phyloP scores from a whole-genome alignment of 2,329 filamentous ascomycete genomes.

The Corniculantispora saksenae region DNA sequence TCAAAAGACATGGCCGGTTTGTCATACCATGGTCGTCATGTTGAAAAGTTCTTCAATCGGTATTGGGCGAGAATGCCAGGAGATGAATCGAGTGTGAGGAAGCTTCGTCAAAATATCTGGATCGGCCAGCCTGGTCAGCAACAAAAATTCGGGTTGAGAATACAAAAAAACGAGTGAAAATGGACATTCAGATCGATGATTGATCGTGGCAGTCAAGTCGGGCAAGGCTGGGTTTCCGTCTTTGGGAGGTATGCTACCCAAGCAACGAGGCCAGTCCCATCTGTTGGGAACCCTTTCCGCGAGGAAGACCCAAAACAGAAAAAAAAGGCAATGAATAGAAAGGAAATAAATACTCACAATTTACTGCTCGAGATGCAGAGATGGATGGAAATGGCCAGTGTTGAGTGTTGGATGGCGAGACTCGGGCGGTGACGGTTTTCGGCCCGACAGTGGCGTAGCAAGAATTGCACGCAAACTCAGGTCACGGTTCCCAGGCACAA shows the following conservation, averaged over 20 bases:
- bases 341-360: not conserved
- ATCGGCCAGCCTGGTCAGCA: not conserved
- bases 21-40: slow-evolving; percentile 56
- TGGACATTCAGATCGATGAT: too few relatives aligned
- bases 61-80: not conserved
- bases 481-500: not conserved
- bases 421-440: slow-evolving; percentile 16
- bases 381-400: not conserved
- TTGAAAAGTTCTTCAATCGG: slow-evolving; percentile 24
- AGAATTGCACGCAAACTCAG: slow-evolving; percentile 12
- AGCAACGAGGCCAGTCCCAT: not conserved
- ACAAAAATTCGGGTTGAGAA: not conserved
- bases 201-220: too few relatives aligned
- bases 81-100: not conserved
- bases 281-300: too few relatives aligned
- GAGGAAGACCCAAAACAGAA: too few relatives aligned
- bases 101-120: not conserved
- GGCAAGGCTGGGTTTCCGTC: too few relatives aligned
- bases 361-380: not conserved
- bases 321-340: not conserved
- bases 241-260: too few relatives aligned
- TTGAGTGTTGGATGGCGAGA: slow-evolving; percentile 10
- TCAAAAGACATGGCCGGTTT: not conserved
- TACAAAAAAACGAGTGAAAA: not conserved
- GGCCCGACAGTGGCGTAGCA: slow-evolving; percentile 5